A percentile compares a stretch with the other conserved stretches of the same genome.
phyloP scores from a whole-genome alignment of 75 land plant genomes.

The Adiantum capillusveneris region DNA sequence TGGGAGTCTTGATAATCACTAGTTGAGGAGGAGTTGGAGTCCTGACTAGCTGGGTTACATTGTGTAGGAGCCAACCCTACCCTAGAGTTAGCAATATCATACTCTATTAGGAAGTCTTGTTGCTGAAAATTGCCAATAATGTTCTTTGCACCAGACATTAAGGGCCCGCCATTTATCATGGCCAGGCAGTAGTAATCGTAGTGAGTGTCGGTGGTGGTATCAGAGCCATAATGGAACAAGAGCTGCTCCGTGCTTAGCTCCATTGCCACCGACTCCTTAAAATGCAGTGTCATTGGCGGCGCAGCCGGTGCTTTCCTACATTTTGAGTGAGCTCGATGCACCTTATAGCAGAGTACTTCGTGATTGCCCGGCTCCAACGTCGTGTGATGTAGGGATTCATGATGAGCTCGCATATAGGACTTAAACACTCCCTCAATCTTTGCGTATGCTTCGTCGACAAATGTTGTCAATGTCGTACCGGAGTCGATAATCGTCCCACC shows the following conservation, averaged over 20 bases:
- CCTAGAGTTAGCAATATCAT: background rate
- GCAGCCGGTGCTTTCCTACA: background rate
- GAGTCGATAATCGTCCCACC: conserved; percentile 2
- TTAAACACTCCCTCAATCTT: background rate
- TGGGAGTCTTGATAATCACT: too few relatives aligned
- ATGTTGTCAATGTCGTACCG: background rate
- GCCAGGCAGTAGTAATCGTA: conserved; percentile 6
- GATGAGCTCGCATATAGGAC: background rate
- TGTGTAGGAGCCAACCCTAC: background rate
- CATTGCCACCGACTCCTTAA: background rate
- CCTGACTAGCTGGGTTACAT: too few relatives aligned
- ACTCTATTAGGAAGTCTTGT: background rate
- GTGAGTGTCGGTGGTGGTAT: too few relatives aligned
- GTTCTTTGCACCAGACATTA: background rate
- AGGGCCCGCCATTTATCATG: background rate
- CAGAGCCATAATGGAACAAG: background rate
- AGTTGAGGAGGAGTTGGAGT: too few relatives aligned
- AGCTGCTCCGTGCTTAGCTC: background rate
- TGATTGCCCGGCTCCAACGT: too few relatives aligned
- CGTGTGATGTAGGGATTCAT: too few relatives aligned
- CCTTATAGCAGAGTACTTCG: background rate
- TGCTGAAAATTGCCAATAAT: background rate
- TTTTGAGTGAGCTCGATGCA: background rate
- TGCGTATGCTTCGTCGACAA: background rate
- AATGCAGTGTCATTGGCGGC: background rate